These are phyloP conservation scores for Cucumis cinereus DNA, from an alignment of 306 rosid genomes.

Conservation along the genomic window DNA sequence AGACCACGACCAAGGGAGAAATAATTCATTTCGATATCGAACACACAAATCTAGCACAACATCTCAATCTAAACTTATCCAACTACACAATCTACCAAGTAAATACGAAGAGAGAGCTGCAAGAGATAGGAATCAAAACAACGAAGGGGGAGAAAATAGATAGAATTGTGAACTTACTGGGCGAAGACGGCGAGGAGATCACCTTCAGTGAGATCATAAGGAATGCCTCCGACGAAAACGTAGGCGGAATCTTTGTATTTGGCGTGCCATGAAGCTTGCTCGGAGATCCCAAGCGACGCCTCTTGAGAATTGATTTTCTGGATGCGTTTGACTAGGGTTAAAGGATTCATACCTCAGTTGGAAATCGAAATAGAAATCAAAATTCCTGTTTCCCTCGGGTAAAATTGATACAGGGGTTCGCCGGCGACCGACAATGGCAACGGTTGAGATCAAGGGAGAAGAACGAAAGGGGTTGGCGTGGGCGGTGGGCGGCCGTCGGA, in stretches of 20 bases:
- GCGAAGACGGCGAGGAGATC: constrained; percentile 87
- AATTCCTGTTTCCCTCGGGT: neutral
- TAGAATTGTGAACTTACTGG: constrained; percentile 30
- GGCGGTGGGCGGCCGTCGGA: no score
- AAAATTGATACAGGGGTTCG: no score
- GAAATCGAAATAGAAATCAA: neutral
- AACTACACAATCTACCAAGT: neutral
- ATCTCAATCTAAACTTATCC: neutral
- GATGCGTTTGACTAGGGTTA: constrained; percentile 79
- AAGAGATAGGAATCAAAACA: neutral
- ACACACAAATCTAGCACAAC: neutral
- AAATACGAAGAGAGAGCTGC: neutral
- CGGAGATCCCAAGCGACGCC: constrained; percentile 65
- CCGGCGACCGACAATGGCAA: no score
- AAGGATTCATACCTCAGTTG: constrained; percentile 46
- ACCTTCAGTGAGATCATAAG: constrained; percentile 90
- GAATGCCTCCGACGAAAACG: constrained; percentile 70
- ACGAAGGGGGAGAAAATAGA: neutral
- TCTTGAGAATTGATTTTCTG: constrained; percentile 70
- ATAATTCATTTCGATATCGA: neutral
- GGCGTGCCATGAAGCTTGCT: constrained; percentile 80
- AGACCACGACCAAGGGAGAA: neutral
- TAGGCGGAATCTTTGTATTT: constrained; percentile 83
- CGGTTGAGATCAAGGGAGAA: no score
- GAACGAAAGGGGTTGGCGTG: no score